Base-by-base conservation (phyloP, 176 grass and related monocot genomes). In the Chrysopogon serrulatus region DNA sequence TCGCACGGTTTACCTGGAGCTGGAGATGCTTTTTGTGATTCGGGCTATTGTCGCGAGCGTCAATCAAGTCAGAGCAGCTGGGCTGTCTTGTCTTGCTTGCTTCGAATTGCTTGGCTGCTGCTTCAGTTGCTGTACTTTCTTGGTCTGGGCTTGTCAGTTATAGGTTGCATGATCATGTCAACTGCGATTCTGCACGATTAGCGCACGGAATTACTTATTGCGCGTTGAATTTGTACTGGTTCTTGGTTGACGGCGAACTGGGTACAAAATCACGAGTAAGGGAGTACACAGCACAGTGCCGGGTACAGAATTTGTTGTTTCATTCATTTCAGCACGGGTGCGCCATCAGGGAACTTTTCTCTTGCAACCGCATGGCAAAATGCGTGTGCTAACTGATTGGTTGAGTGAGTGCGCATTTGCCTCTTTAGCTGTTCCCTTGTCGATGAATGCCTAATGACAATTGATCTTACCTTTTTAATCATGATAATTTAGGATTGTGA, bases 1-100 rank as follows among this genome's bases (percentile, higher is more conserved):
- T 4, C 43, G 24, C 43, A 36, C 44, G 21, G 76, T 57, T 49
- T 72, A 37, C 71, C 44, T 33, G 59, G 60, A 33, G 28, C 62
- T n/a, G n/a, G n/a, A n/a, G n/a, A n/a, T n/a, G n/a, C n/a, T n/a
- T 70, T 82, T 62, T 45, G 37, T 53, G 65, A 72, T 53, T 72
- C 21, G 3, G 21, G 5, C 42, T 44, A 51, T 51, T 79, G 57
- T 68, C 41, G 56, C 5, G 45, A 68, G 82, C 59, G 42, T 67
- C 63, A 3, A 27, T 6, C 19, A 2, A 59, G 1, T 56, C 18
- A 24, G 64, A 41, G 64, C 18, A 11, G 21, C 17, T 43, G 6
- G 27, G 33, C 33, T 47, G 73, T 65, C 43, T 48, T 66, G 56
- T 77, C 24, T 41, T 45, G 24, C 23, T 70, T 70, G 71, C 65